A percentile compares a stretch with the other conserved stretches of the same genome.
phyloP scores from a whole-genome alignment of 352 stramenopile species.

The Globisporangium rhizosaccharum region DNA sequence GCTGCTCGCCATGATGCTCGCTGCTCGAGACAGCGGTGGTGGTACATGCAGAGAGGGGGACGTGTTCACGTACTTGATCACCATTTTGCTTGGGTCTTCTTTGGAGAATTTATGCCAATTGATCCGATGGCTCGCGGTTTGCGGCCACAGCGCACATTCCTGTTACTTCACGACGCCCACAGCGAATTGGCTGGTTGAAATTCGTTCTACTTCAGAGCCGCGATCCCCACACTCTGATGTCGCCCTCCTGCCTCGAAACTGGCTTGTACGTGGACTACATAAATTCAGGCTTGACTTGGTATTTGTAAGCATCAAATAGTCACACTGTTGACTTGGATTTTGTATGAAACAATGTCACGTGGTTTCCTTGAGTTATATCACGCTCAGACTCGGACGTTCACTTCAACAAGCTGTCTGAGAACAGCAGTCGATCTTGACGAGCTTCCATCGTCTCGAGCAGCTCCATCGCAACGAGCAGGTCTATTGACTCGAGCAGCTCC shows the following conservation, averaged over 20 bases:
- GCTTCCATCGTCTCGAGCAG: too few relatives aligned
- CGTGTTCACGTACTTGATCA: conserved; percentile 81
- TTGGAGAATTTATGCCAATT: conserved; percentile 87
- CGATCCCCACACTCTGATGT: conserved; percentile 4
- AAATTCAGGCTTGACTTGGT: too few relatives aligned
- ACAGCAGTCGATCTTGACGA: too few relatives aligned
- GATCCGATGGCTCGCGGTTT: conserved; percentile 34
- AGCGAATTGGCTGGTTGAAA: conserved; percentile 81
- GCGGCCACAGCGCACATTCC: conserved; percentile 16
- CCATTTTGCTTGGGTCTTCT: conserved; percentile 87
- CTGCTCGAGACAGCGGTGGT: not conserved
- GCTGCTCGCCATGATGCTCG: not conserved
- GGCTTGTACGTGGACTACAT: too few relatives aligned
- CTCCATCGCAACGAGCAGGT: too few relatives aligned
- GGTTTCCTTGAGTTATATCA: too few relatives aligned
- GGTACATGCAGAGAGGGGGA: not conserved
- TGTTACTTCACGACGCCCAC: conserved; percentile 41
- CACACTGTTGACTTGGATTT: too few relatives aligned
- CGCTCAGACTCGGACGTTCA: too few relatives aligned
- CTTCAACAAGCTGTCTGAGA: too few relatives aligned
- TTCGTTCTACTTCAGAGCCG: conserved; percentile 42
- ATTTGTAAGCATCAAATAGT: too few relatives aligned
- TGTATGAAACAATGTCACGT: too few relatives aligned
- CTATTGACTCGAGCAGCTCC: too few relatives aligned
- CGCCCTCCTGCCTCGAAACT: conserved; percentile 1